These are phyloP conservation scores for Funneliformis mosseae DNA, from an alignment of 192 early-diverging fungal genomes.

Conservation along the genomic window DNA sequence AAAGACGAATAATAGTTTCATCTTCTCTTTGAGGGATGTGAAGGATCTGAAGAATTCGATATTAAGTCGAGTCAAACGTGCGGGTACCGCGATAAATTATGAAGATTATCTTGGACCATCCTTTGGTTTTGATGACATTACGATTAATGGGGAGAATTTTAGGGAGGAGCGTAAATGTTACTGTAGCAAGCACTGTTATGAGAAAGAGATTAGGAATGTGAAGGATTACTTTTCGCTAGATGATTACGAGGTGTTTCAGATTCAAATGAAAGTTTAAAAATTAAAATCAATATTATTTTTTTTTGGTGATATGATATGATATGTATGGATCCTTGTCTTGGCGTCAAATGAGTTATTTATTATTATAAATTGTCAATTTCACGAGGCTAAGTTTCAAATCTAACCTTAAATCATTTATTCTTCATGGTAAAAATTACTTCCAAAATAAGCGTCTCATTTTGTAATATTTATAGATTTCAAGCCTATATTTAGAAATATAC, in stretches of 20 bases:
- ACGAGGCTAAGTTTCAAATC: too few species aligned
- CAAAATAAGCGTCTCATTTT: too few species aligned
- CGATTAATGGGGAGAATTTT: neutral
- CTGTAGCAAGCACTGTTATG: neutral
- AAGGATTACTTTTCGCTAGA: slow-evolving; percentile 8
- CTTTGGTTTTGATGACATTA: slow-evolving; percentile 1
- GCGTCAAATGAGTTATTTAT: too few species aligned
- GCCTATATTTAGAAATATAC: too few species aligned
- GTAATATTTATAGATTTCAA: too few species aligned
- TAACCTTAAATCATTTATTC: too few species aligned
- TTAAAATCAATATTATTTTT: too few species aligned
- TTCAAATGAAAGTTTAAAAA: neutral
- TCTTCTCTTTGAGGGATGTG: neutral
- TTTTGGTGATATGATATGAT: too few species aligned
- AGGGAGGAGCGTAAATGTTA: neutral
- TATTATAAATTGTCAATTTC: too few species aligned
- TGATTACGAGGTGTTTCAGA: slow-evolving; percentile 12
- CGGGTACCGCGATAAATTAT: neutral
- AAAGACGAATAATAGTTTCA: slow-evolving; percentile 7
- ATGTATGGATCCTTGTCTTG: too few species aligned
- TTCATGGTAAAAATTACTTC: too few species aligned
- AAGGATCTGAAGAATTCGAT: neutral
- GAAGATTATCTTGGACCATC: neutral
- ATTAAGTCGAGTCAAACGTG: neutral
- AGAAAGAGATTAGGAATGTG: neutral